Percentiles rank a stretch among this genome's conserved stretches.
Evolutionary conservation across 2,329 filamentous ascomycete species (phyloP).

Genomic region (Camillea tinctor): DNA sequence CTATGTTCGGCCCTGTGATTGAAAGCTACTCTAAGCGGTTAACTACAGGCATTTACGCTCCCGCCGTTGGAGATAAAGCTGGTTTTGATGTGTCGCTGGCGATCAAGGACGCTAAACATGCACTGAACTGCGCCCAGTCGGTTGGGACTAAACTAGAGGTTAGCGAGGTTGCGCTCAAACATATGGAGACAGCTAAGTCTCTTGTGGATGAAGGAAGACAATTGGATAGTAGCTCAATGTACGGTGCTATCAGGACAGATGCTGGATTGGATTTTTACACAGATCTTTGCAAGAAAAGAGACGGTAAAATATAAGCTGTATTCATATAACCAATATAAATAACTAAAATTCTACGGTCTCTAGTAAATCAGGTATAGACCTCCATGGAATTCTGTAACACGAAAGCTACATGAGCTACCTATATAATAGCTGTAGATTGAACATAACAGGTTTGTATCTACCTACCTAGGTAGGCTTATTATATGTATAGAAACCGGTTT

Average conservation of each 20-base stretch:
- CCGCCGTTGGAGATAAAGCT: constrained; percentile 24
- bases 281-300: constrained; percentile 14
- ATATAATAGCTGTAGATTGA: no score
- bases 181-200: constrained; percentile 9
- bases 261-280: constrained; percentile 15
- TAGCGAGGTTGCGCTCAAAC: constrained; percentile 18
- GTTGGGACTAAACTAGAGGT: constrained; percentile 20
- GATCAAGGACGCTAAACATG: constrained; percentile 28
- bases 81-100: constrained; percentile 24
- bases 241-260: constrained; percentile 13
- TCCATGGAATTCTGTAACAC: no score
- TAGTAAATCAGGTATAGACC: no score
- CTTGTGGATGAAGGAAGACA: constrained; percentile 4
- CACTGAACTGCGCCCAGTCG: constrained; percentile 20
- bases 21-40: constrained; percentile 43
- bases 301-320: background rate
- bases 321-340: background rate
- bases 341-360: no score
- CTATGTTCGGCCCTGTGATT: constrained; percentile 42
- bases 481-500: no score
- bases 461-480: no score
- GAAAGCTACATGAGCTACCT: no score
- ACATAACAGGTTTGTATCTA: no score
- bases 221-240: constrained; percentile 15
- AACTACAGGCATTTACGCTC: constrained; percentile 42